Evolutionary conservation across 1,284 basidiomycete species (phyloP), one percentile per base, ranked within the genome.

Genomic region (Omphalotus olearius): DNA sequence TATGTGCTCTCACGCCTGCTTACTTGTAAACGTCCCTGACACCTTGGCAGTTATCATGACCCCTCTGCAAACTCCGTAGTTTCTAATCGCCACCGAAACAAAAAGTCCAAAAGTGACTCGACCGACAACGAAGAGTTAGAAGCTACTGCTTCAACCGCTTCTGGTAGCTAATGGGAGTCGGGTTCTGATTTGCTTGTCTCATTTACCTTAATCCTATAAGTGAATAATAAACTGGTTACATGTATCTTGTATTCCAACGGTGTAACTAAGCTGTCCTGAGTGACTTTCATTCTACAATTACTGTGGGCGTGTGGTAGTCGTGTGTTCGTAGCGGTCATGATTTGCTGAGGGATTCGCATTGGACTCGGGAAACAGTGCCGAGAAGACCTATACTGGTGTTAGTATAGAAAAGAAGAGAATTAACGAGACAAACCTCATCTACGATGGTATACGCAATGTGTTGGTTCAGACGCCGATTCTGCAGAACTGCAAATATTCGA

Each of bases 381-480:
- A 64, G 50, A 87, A 76, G 35, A 87, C 64, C 85, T 88, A 52
- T 18, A 37, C 35, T 33, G 13, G n/a, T 43, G 40, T 36, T 35
- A 37, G 35, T 28, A 28, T 6, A 53, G 33, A 33, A 46, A 37
- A 40, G 14, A 23, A 44, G 18, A 41, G 49, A 43, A 18, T 41
- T 47, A 48, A 53, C 47, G 45, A 14, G 14, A 58, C 68, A 53
- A 59, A 93, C 91, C 78, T 96, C 93, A 59, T 97, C 94, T 14
- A 93, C 69, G 50, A 97, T 78, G 23, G 81, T 88, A 65, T 96
- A 91, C 17, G 87, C 78, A 47, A 98, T 83, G 64, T 97, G 93
- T 65, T 96, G 92, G 66, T 97, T 98, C 35, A 98, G 72, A 16
- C 95, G 77, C 50, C 86, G 79, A 63, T 98, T 98, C 67, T 98